Evolutionary conservation across 2,329 filamentous ascomycete species (phyloP).

Genomic region (Talaromyces sp.): DNA sequence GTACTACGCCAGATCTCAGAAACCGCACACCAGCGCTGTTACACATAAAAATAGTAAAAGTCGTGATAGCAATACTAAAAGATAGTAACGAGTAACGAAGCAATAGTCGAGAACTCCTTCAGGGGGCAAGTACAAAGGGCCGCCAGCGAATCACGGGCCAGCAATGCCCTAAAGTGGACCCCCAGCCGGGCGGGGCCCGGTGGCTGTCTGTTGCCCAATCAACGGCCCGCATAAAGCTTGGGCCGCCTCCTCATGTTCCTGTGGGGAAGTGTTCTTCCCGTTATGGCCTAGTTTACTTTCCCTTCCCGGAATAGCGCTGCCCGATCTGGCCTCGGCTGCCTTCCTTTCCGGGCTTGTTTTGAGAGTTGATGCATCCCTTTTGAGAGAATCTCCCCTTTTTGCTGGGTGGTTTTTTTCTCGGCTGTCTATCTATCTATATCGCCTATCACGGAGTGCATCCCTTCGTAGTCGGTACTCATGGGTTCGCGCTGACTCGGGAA

Average conservation of each 20-base stretch:
- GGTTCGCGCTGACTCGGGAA: neutral
- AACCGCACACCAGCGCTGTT: neutral
- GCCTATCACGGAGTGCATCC: neutral
- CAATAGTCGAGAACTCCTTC: neutral
- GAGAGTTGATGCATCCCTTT: neutral
- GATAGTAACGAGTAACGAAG: no score
- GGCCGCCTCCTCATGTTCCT: conserved; percentile 1
- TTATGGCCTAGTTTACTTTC: neutral
- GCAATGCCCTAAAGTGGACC: neutral
- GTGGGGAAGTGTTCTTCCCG: neutral
- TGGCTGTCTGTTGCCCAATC: neutral
- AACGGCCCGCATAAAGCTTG: neutral
- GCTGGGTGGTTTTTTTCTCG: neutral
- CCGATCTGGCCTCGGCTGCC: neutral
- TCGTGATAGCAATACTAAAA: neutral
- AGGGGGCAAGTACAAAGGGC: neutral
- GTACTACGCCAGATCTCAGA: neutral
- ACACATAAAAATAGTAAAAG: neutral
- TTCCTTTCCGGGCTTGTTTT: neutral
- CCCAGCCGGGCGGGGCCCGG: neutral
- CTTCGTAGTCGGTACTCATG: neutral
- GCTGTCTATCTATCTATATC: neutral
- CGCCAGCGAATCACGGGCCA: neutral
- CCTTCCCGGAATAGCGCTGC: neutral
- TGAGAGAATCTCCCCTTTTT: neutral